Base-by-base conservation (phyloP, 2,329 filamentous ascomycete species). In the Blastomyces parvus region DNA sequence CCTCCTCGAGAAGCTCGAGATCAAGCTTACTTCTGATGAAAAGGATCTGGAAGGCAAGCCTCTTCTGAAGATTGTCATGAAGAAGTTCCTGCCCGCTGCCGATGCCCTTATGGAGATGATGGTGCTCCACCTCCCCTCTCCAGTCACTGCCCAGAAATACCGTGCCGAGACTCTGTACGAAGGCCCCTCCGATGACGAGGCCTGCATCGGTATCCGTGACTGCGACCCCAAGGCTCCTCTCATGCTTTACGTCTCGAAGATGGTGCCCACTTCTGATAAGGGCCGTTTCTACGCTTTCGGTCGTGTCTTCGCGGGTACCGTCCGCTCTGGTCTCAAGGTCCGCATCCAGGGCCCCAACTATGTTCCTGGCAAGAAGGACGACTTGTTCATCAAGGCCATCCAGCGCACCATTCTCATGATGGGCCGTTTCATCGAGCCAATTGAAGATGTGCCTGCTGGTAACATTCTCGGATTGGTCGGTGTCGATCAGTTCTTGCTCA, bases 171-270 rank as follows among this genome's bases (percentile, higher is more conserved):
- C 92, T 78, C 86, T 99, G 70, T 99, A 99, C 84, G 94, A 99
- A 86, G 94, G 94, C 86, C 94, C 94, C 73, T 76, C 83, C 65
- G 94, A 99, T 78, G 94, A 99, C 74, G 88, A 91, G 80, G 87
- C 88, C 73, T 92, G 89, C 83, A 89, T 96, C 78, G 91, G 88
- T 86, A 97, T 99, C 86, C 92, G 92, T 74, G 91, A 97, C 86
- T 97, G 94, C 80, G 91, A 99, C 80, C 85, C 93, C 81, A 96
- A 96, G 85, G 94, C 86, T 79, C 90, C 93, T 75, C 94, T 99
- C 81, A 99, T 99, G 94, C 86, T 97, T 72, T 99, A 99, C 89
- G 92, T 99, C 80, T 99, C 94, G 81, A 99, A 99, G 91, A 99
- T 99, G 94, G 94, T 99, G 77, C 94, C 94, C 75, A 99, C 94